Conservation (phyloP, 495 filamentous ascomycete species). For the Penicillium bialowiezense region DNA sequence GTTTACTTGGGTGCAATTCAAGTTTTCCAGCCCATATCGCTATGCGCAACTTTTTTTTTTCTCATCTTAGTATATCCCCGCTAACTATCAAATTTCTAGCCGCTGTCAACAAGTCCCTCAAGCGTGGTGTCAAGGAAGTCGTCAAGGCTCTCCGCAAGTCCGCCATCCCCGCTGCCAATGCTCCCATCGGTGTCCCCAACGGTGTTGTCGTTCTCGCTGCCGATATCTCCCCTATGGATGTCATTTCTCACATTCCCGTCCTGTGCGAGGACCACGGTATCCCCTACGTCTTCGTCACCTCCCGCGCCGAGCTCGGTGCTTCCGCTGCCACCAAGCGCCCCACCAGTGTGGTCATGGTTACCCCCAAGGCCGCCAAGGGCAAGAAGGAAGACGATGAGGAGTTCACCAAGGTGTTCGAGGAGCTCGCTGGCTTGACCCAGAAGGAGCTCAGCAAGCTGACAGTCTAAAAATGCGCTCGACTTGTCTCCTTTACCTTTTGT, state of each 20-base stretch:
- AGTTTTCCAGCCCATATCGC: background rate
- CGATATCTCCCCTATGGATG: slow-evolving; percentile 96
- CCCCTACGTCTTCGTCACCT: slow-evolving; percentile 88
- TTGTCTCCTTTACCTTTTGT: slow-evolving; percentile 25
- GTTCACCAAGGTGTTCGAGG: slow-evolving; percentile 69
- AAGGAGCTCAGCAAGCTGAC: slow-evolving; percentile 58
- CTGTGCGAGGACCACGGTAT: slow-evolving; percentile 96
- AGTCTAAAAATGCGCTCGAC: slow-evolving; percentile 34
- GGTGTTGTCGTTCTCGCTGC: slow-evolving; percentile 89
- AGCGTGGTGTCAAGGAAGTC: slow-evolving; percentile 97
- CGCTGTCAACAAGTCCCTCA: slow-evolving; percentile 87
- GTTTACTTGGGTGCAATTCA: no score
- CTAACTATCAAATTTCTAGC: slow-evolving; percentile 49
- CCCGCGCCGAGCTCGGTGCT: slow-evolving; percentile 84
- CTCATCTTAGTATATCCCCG: slow-evolving; percentile 1
- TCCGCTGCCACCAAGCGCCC: slow-evolving; percentile 91
- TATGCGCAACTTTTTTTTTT: slow-evolving; percentile 8
- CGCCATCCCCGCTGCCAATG: slow-evolving; percentile 53
- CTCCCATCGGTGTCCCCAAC: slow-evolving; percentile 49
- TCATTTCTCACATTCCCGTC: slow-evolving; percentile 94
- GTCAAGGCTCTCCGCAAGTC: slow-evolving; percentile 95
- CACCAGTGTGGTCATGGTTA: slow-evolving; percentile 89
- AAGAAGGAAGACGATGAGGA: slow-evolving; percentile 61
- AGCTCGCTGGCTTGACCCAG: slow-evolving; percentile 68
- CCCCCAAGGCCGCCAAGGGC: slow-evolving; percentile 53